Base-by-base conservation (phyloP, 1,284 basidiomycete species). In the Vanrija sp. region DNA sequence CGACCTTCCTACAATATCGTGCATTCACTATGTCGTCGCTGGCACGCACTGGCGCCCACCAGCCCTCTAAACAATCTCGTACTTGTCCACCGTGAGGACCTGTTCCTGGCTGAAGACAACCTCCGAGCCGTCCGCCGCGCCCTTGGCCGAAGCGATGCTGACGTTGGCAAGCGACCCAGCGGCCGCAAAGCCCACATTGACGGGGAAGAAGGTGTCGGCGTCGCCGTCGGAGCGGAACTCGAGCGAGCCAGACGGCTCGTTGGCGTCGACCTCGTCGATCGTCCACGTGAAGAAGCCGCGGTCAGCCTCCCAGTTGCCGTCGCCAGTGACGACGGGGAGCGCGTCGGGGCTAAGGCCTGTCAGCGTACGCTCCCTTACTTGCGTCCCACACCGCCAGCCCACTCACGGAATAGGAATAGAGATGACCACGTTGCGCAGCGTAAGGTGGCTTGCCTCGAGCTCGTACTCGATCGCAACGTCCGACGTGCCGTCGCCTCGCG, bases 401-500 rank as follows among this genome's bases (percentile, higher is more conserved):
- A 83, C 87, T 72, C 76, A 91, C 83, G 93, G 92, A 47, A 98
- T 83, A 25, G 95, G 94, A 64, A 98, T 94, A 51, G 88, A 86
- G 61, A 98, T 91, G 65, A 86, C 82, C 34, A 95, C 83, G 69
- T 96, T 90, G 69, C 89, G 85, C 4, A 98, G 80, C 0, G 84
- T 83, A 54, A 95, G 77, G 57, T 83, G 84, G 62, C 87, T 84
- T 58, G 91, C 88, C 73, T 95, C 91, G 46, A 98, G 86, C 74
- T 98, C 93, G 74, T 96, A 98, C 76, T 98, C 95, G 66, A 98
- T 90, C 73, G 89, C 95, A 54, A 97, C 91, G 64, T 96, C 92
- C 65, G 87, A 90, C 1, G 86, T 87, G 25, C 91, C 91, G 65
- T 92, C 87, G 65, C 91, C 92, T 48, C 88, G 87, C 2, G 89